These are phyloP conservation scores for Fusarium neocosmosporiellum DNA, from an alignment of 2,329 filamentous ascomycete species.

Conservation along the genomic window DNA sequence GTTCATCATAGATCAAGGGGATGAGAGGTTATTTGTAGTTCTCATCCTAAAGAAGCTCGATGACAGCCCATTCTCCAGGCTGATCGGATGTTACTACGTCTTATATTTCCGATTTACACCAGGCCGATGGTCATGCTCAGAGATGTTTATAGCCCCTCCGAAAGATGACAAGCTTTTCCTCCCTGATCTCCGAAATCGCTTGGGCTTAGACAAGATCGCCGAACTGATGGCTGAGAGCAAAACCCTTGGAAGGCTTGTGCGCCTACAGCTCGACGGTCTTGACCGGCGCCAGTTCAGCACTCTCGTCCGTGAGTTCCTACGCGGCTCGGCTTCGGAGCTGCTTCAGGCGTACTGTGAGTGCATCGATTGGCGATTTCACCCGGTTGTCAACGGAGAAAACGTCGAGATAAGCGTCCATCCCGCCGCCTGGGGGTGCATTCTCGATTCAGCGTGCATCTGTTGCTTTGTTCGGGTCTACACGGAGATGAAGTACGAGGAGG, in stretches of 20 bases:
- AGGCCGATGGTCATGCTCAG: not conserved
- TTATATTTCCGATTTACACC: not conserved
- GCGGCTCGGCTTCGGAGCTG: not conserved
- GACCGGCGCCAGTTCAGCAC: not conserved
- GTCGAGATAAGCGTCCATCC: not conserved
- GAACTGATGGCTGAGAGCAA: too few species aligned
- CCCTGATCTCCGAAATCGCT: not conserved
- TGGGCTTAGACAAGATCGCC: not conserved
- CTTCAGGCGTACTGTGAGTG: not conserved
- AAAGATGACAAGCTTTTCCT: not conserved
- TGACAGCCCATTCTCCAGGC: not conserved
- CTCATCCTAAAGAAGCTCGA: not conserved
- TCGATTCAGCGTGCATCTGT: not conserved
- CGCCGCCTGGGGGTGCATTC: not conserved
- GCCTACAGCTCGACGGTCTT: not conserved
- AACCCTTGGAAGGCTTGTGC: not conserved
- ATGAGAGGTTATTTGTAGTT: not conserved
- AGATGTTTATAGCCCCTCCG: too few species aligned
- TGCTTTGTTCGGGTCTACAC: not conserved
- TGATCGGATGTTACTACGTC: not conserved
- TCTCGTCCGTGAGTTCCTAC: not conserved
- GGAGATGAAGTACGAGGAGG: not conserved
- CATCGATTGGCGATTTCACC: not conserved
- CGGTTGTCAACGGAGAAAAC: not conserved
- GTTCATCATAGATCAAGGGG: not conserved